Evolutionary conservation across 768 basidiomycete species (phyloP).

Genomic region (Trametes villosa): DNA sequence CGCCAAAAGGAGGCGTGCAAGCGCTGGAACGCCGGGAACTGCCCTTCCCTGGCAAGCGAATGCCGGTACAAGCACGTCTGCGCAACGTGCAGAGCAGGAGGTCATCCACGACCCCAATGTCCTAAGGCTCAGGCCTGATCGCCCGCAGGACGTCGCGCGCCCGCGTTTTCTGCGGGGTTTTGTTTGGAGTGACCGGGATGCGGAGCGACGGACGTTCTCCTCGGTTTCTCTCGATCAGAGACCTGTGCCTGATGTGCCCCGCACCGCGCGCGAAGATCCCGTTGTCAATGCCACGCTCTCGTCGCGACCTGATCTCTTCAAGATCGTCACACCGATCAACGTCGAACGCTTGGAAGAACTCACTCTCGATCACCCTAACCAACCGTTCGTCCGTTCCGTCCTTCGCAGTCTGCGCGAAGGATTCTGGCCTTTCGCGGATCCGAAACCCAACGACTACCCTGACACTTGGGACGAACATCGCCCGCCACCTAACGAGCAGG

Average conservation of each 20-base stretch:
- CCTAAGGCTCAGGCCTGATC: not conserved
- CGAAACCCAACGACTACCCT: conserved; percentile 26
- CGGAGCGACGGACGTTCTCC: conserved; percentile 27
- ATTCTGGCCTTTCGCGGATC: conserved; percentile 50
- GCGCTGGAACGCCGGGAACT: not conserved
- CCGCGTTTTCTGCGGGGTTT: conserved; percentile 21
- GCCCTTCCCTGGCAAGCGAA: too few species aligned
- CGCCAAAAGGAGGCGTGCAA: not conserved
- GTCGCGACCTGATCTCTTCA: conserved; percentile 38
- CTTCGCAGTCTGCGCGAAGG: conserved; percentile 38
- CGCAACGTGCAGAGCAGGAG: not conserved
- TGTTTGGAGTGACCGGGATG: conserved; percentile 21
- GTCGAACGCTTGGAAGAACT: conserved; percentile 36
- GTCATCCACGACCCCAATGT: conserved; percentile 9
- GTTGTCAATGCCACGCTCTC: conserved; percentile 29
- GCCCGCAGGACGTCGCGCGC: not conserved
- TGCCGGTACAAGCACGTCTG: not conserved
- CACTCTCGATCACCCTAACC: too few species aligned
- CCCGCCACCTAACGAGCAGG: not conserved
- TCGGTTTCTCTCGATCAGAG: not conserved
- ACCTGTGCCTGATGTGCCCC: conserved; percentile 24
- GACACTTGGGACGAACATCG: conserved; percentile 26
- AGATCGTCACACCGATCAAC: conserved; percentile 43
- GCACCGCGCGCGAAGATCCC: conserved; percentile 15
- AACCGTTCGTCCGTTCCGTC: conserved; percentile 41